Evolutionary conservation across 2,329 filamentous ascomycete species (phyloP), one percentile per base, ranked within the genome.

Genomic region (Exophiala alcalophila): DNA sequence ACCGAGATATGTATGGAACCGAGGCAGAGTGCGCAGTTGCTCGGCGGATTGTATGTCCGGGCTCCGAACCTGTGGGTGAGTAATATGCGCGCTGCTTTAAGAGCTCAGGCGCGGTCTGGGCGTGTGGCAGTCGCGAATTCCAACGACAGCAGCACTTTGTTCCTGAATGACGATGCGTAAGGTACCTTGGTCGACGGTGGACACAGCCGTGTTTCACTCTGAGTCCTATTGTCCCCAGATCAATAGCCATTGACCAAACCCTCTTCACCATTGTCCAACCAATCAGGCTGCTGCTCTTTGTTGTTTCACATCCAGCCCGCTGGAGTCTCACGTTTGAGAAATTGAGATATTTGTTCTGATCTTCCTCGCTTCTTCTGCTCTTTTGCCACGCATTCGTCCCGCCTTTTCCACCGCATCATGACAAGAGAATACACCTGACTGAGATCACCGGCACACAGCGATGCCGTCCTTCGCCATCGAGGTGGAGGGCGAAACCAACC

Each of bases 401-500:
- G 10, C 4, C 24, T 34, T 16, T 32, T 30, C 31, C 31, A 37
- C 12, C 23, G 10, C 27, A 41, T 19, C 24, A 40, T 41, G 38
- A n/a, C 14, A 11, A 10, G 19, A 30, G n/a, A 12, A n/a, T 5
- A 10, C 16, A 12, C 20, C 14, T 47, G n/a, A n/a, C n/a, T n/a
- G n/a, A n/a, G n/a, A n/a, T n/a, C n/a, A n/a, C n/a, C 32, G 11
- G 4, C 12, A 14, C 29, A 10, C 20, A 12, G n/a, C 32, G 7
- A 58, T 58, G 56, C 56, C 56, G 10, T 54, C 52, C 16, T 58
- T 58, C 37, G 29, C 46, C 20, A 56, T 58, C 19, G 54, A 58
- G 33, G 56, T 44, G 3, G 54, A 57, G 38, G 89, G 85, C 53
- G 88, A 92, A 68, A 84, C 88, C 30, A 88, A 75, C 55, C 84